A percentile compares a stretch with the other conserved stretches of the same genome.
phyloP scores from a whole-genome alignment of 768 basidiomycete species.

The Solioccasus polychromus region DNA sequence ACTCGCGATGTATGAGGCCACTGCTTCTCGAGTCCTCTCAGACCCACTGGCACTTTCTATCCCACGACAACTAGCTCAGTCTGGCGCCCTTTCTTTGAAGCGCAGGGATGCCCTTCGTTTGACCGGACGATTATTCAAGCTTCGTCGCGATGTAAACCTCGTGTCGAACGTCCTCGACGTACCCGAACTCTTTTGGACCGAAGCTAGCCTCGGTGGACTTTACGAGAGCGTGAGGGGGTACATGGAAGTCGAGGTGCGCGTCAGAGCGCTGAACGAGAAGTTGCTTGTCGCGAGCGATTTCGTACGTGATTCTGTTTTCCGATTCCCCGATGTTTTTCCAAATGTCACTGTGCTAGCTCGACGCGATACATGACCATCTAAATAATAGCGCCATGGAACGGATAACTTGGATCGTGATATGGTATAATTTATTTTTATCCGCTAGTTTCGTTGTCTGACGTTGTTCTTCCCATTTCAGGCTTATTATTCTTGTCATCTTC shows the following conservation, averaged over 20 bases:
- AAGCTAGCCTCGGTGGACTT: conserved; percentile 82
- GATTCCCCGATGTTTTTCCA: neutral
- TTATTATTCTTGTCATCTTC: conserved; percentile 87
- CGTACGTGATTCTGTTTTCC: conserved; percentile 45
- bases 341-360: conserved; percentile 50
- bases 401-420: conserved; percentile 80
- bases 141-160: conserved; percentile 85
- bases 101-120: conserved; percentile 83
- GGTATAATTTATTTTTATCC: conserved; percentile 42
- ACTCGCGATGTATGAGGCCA: conserved; percentile 82
- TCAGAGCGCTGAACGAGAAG: conserved; percentile 85
- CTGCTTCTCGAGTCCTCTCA: conserved; percentile 73
- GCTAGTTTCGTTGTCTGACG: conserved; percentile 38
- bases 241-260: conserved; percentile 85
- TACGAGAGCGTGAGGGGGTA: conserved; percentile 95
- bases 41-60: conserved; percentile 76
- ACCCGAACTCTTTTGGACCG: conserved; percentile 93
- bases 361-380: conserved; percentile 90
- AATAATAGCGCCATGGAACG: conserved; percentile 88
- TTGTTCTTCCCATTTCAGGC: conserved; percentile 45
- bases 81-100: conserved; percentile 71
- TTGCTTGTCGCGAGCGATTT: conserved; percentile 85
- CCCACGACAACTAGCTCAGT: conserved; percentile 76
- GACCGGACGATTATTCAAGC: conserved; percentile 82
- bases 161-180: conserved; percentile 92